These are phyloP conservation scores for Pneumocystis wakefieldiae DNA, from an alignment of 1,139 yeast species.

Conservation along the genomic window DNA sequence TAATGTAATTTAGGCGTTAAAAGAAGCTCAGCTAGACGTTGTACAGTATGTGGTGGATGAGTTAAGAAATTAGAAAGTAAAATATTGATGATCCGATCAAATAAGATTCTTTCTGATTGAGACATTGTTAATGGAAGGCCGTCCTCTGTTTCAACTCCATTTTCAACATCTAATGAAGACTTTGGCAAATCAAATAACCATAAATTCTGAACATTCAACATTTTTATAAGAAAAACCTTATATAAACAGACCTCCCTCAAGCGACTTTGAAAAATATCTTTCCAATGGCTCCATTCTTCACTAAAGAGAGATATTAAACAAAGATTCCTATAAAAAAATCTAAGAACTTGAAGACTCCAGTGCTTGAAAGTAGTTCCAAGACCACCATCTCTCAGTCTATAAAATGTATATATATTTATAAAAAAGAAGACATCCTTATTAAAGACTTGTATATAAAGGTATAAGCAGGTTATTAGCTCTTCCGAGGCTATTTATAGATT, in stretches of 20 bases:
- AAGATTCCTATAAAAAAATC: neutral
- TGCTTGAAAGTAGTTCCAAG: neutral
- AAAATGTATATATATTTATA: neutral
- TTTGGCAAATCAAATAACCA: neutral
- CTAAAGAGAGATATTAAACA: neutral
- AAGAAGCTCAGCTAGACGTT: slow-evolving; percentile 40
- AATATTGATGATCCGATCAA: neutral
- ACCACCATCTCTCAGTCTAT: neutral
- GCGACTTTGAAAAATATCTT: neutral
- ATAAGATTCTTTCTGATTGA: neutral
- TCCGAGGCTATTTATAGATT: neutral
- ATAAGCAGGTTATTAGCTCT: neutral
- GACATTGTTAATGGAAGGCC: neutral
- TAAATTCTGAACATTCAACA: neutral
- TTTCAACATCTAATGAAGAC: neutral
- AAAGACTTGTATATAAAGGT: neutral
- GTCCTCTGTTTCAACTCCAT: neutral
- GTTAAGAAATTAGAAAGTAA: neutral
- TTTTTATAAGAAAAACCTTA: neutral
- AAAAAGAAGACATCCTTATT: neutral
- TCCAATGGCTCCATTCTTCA: neutral
- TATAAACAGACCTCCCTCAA: neutral
- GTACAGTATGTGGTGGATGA: slow-evolving; percentile 42
- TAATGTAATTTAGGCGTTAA: slow-evolving; percentile 30
- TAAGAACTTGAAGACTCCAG: neutral